A percentile compares a stretch with the other conserved stretches of the same genome.
Conservation (phyloP, 2,329 filamentous ascomycete genomes). For the Colletotrichum aenigma region DNA sequence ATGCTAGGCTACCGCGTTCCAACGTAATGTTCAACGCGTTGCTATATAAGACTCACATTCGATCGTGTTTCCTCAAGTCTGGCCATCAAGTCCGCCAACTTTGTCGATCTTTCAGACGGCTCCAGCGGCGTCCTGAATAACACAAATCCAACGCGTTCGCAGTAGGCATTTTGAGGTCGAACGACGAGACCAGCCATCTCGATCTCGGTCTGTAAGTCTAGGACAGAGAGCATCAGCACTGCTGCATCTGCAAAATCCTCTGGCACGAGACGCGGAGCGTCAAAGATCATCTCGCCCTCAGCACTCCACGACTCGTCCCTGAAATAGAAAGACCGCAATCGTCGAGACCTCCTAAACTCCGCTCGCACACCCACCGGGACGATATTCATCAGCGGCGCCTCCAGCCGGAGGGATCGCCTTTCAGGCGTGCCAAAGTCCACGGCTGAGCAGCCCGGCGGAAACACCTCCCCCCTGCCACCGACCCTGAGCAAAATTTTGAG, state of each 20-base stretch:
- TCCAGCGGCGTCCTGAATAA: rapidly evolving
- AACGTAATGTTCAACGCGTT: neutral
- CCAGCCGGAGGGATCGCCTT: neutral
- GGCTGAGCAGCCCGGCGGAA: rapidly evolving
- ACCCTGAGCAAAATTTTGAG: too few relatives aligned
- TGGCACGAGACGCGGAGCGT: rapidly evolving
- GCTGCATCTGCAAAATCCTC: rapidly evolving
- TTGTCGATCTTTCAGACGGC: rapidly evolving
- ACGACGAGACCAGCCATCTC: rapidly evolving
- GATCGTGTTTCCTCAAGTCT: neutral
- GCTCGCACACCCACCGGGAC: rapidly evolving
- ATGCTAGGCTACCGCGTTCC: rapidly evolving
- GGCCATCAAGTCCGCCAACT: neutral
- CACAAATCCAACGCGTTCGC: neutral
- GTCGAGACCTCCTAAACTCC: rapidly evolving
- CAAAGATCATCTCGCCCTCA: neutral
- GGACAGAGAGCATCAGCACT: rapidly evolving
- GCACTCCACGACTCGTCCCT: rapidly evolving
- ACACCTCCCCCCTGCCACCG: rapidly evolving
- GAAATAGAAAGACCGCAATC: neutral
- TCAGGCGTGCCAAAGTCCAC: rapidly evolving
- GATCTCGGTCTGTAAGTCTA: rapidly evolving
- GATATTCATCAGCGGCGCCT: rapidly evolving
- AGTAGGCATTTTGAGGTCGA: neutral
- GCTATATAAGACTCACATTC: neutral